Conservation (phyloP, 441 rosid genomes). For the Pelargonium cotyledonis region DNA sequence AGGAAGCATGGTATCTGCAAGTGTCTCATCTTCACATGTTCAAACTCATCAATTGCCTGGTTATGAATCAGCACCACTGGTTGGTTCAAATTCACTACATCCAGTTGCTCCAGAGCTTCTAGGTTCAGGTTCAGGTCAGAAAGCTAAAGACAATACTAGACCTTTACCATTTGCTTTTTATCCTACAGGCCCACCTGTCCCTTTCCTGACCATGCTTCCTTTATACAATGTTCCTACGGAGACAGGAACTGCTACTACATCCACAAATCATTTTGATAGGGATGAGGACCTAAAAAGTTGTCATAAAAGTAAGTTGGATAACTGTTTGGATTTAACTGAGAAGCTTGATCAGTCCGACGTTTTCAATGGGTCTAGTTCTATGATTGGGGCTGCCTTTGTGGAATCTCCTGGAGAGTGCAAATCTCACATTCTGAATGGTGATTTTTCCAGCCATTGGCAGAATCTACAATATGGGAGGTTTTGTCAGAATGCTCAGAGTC, state of each 20-base stretch:
- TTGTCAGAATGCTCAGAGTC: conserved; percentile 13
- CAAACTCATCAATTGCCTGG: conserved; percentile 7
- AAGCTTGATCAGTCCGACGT: conserved; percentile 7
- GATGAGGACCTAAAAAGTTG: conserved; percentile 6
- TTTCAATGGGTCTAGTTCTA: not conserved
- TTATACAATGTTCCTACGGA: conserved; percentile 15
- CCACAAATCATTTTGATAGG: conserved; percentile 10
- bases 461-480: conserved; percentile 19
- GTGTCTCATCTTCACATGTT: not conserved
- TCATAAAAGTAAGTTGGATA: not conserved
- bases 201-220: conserved; percentile 19
- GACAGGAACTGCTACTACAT: conserved; percentile 4
- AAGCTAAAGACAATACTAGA: conserved; percentile 2
- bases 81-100: conserved; percentile 4
- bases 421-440: conserved; percentile 18
- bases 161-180: conserved; percentile 13
- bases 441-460: conserved; percentile 17
- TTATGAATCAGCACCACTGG: conserved; percentile 1
- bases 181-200: conserved; percentile 17
- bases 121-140: conserved; percentile 13
- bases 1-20: conserved; percentile 6
- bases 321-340: conserved; percentile 5
- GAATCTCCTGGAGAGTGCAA: conserved; percentile 13
- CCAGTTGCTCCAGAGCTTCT: conserved; percentile 9
- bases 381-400: not conserved